Evolutionary conservation across 805 yeast species (phyloP).

Genomic region (Kuraishia floccosa): DNA sequence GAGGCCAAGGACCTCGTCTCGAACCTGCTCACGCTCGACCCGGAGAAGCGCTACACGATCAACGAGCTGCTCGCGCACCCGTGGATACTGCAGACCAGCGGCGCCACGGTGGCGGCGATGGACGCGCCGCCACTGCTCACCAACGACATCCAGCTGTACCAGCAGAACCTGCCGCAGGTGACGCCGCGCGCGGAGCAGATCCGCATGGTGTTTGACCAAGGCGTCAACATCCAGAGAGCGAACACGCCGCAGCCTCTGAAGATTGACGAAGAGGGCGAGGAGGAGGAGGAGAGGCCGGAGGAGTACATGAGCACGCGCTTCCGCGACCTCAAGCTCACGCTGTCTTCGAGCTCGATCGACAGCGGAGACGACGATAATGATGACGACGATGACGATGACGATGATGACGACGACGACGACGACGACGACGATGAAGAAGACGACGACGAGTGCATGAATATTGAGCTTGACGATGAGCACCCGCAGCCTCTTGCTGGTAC

Average conservation of each 20-base stretch:
- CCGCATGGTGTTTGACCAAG: constrained; percentile 23
- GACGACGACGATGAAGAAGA: constrained; percentile 11
- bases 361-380: constrained; percentile 7
- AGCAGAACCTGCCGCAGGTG: constrained; percentile 11
- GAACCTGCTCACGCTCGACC: constrained; percentile 59
- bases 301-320: constrained; percentile 2
- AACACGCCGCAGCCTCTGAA: constrained; percentile 6
- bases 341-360: too few relatives aligned
- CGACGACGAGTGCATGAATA: constrained; percentile 11
- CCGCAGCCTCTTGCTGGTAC: constrained; percentile 2
- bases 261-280: background rate
- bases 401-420: constrained; percentile 10
- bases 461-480: constrained; percentile 10
- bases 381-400: constrained; percentile 9
- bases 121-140: constrained; percentile 18
- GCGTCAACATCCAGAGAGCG: constrained; percentile 17
- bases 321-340: background rate
- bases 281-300: constrained; percentile 1
- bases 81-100: constrained; percentile 29
- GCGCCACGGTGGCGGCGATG: constrained; percentile 1
- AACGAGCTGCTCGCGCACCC: constrained; percentile 62
- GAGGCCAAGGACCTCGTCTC: constrained; percentile 64
- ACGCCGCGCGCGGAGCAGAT: constrained; percentile 28
- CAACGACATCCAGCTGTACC: constrained; percentile 13
- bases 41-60: constrained; percentile 53